Evolutionary conservation across 176 grass and related monocot species (phyloP).

Genomic region (Triticum monococcum): DNA sequence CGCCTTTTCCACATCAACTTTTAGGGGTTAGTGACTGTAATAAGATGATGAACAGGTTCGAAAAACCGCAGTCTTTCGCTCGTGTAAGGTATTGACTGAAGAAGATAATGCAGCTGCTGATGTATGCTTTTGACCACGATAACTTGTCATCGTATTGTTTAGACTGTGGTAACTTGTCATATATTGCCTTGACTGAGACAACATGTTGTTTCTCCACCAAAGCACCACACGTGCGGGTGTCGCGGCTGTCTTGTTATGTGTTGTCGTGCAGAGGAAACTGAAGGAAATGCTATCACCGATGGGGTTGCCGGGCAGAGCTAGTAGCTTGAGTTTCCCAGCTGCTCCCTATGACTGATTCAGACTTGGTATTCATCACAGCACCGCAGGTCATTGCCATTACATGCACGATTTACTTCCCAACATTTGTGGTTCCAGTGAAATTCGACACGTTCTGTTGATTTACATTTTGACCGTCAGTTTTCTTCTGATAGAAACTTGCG

Average conservation of each 20-base stretch:
- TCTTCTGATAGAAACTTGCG: too few species aligned
- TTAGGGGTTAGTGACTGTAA: neutral
- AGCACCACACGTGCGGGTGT: neutral
- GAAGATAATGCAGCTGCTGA: neutral
- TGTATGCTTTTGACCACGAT: slow-evolving; percentile 7
- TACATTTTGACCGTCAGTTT: neutral
- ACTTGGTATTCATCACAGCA: too few species aligned
- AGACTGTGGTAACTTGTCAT: slow-evolving; percentile 26
- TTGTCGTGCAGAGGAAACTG: neutral
- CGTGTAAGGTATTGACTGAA: slow-evolving; percentile 29
- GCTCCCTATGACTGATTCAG: too few species aligned
- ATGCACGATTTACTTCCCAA: too few species aligned
- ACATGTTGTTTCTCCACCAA: neutral
- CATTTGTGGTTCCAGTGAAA: neutral
- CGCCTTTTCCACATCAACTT: neutral
- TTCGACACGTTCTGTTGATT: neutral
- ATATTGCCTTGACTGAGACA: neutral
- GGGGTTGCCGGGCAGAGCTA: too few species aligned
- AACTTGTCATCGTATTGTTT: slow-evolving; percentile 14
- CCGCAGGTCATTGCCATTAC: too few species aligned
- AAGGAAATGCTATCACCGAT: too few species aligned
- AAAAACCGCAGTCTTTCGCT: slow-evolving; percentile 14
- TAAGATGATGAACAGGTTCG: slow-evolving; percentile 25
- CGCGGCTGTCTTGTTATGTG: neutral
- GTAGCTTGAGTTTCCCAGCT: too few species aligned